Percentiles rank a stretch among this genome's conserved stretches.
phyloP scores from a whole-genome alignment of 2,329 filamentous ascomycete genomes.

The Ceratocystis harringtonii region DNA sequence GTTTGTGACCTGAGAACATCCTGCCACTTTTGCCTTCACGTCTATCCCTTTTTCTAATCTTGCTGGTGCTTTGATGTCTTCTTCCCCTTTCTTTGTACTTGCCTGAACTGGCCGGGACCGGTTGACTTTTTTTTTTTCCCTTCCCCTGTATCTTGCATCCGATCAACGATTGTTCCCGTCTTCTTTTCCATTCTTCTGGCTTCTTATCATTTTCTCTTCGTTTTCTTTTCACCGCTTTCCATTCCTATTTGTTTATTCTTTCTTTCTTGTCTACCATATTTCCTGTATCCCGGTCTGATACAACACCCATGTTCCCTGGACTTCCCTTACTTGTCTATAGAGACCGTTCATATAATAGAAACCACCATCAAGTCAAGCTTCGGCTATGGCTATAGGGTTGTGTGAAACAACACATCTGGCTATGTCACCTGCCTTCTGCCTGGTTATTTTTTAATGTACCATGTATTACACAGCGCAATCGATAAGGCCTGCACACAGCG shows the following conservation, averaged over 20 bases:
- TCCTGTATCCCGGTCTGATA: background rate
- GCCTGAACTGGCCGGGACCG: background rate
- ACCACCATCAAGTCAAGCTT: too few species aligned
- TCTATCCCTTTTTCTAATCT: background rate
- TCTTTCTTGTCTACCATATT: background rate
- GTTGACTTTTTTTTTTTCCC: background rate
- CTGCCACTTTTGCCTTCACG: background rate
- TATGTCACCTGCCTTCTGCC: background rate
- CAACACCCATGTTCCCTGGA: background rate
- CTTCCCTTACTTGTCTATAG: background rate
- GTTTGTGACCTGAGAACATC: background rate
- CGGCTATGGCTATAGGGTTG: background rate
- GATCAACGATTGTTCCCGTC: background rate
- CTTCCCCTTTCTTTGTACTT: background rate
- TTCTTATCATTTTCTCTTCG: background rate
- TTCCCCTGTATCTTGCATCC: background rate
- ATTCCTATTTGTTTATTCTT: background rate
- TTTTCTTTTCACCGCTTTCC: background rate
- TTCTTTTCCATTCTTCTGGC: background rate
- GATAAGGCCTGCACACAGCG: conserved; percentile 7
- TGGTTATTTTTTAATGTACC: background rate
- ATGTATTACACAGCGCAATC: background rate
- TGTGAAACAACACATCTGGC: background rate
- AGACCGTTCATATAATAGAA: background rate
- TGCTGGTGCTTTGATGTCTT: conserved; percentile 1